These are phyloP conservation scores for Wickerhamiella hasegawae DNA, from an alignment of 805 yeast genomes.

Conservation along the genomic window DNA sequence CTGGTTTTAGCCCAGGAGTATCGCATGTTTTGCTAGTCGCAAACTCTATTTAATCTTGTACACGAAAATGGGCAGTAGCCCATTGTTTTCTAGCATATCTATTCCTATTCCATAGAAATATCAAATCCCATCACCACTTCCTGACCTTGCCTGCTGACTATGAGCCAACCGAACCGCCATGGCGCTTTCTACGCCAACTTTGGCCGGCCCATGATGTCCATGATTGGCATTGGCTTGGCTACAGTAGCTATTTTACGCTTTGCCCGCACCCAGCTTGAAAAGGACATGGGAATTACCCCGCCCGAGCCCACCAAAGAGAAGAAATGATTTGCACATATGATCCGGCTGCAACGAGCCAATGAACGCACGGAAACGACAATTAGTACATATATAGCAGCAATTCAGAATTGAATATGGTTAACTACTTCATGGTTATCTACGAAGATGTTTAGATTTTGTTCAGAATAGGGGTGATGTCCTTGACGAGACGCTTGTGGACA, in stretches of 20 bases:
- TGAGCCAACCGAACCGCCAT: background rate
- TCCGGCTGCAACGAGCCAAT: no score
- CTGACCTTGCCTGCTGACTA: background rate
- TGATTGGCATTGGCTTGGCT: conserved; percentile 10
- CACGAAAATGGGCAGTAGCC: background rate
- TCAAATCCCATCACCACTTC: background rate
- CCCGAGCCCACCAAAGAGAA: no score
- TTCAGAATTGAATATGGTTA: background rate
- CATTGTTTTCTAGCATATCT: background rate
- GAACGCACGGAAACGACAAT: no score
- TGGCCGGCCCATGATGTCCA: conserved; percentile 12
- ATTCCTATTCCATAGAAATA: background rate
- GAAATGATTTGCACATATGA: no score
- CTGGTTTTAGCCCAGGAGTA: no score
- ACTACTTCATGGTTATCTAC: background rate
- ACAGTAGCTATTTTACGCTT: conserved; percentile 11
- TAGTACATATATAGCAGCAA: background rate
- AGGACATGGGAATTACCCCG: no score
- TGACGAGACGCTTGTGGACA: conserved; percentile 50
- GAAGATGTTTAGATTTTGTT: background rate
- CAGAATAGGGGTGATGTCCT: conserved; percentile 9
- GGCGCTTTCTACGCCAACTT: conserved; percentile 9
- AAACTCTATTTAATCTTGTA: background rate
- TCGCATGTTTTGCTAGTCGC: no score
- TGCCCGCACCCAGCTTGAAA: conserved; percentile 3